Conservation (phyloP, 2,329 filamentous ascomycete genomes). For the Cercospora janseana region DNA sequence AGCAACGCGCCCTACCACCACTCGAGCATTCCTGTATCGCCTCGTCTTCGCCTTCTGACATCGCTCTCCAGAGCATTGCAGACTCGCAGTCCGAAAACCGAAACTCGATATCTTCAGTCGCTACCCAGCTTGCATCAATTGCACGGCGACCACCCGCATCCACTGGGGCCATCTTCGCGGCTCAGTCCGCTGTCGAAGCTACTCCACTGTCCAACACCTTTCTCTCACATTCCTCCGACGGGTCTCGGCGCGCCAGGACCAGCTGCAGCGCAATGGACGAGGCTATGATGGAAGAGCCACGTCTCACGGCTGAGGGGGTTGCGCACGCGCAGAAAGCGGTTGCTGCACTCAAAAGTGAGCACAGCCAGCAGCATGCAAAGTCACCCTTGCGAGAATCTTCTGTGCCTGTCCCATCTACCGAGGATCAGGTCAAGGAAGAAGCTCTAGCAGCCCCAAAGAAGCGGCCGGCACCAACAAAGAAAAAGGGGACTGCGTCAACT, state of each 20-base stretch:
- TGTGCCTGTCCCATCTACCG: slow-evolving; percentile 42
- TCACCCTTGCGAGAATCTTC: slow-evolving; percentile 42
- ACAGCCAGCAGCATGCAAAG: slow-evolving; percentile 38
- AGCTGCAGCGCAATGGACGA: too few species aligned
- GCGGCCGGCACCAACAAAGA: slow-evolving; percentile 45
- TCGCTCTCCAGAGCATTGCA: slow-evolving; percentile 46
- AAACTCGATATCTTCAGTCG: too few species aligned
- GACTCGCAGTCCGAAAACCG: slow-evolving; percentile 13
- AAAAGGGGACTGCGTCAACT: slow-evolving; percentile 48
- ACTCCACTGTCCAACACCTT: too few species aligned
- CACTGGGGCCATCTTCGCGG: too few species aligned
- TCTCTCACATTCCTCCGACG: too few species aligned
- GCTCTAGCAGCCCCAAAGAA: slow-evolving; percentile 41
- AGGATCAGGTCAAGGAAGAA: slow-evolving; percentile 34
- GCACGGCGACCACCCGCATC: too few species aligned
- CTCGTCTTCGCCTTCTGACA: slow-evolving; percentile 41
- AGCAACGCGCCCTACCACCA: slow-evolving; percentile 34
- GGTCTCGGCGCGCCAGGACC: too few species aligned
- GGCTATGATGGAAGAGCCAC: slow-evolving; percentile 25
- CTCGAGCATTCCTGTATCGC: slow-evolving; percentile 50
- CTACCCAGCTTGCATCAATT: too few species aligned
- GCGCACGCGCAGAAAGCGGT: slow-evolving; percentile 45
- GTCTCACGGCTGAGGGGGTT: slow-evolving; percentile 36
- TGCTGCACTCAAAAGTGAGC: slow-evolving; percentile 47
- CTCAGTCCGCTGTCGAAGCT: too few species aligned